A percentile compares a stretch with the other conserved stretches of the same genome.
phyloP scores from a whole-genome alignment of 352 stramenopile species.

The Pythium apleroticum region DNA sequence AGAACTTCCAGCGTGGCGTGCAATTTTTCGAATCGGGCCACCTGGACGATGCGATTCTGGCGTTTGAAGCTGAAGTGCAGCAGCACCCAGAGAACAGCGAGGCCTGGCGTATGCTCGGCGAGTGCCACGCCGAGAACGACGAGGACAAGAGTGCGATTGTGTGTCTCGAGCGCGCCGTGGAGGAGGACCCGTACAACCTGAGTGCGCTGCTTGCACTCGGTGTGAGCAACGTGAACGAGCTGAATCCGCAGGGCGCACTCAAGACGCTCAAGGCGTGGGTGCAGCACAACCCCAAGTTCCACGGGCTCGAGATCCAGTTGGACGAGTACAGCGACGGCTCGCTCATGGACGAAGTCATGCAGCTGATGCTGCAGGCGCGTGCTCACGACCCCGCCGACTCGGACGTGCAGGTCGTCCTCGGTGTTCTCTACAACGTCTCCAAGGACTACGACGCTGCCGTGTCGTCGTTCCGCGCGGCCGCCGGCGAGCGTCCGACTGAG shows the following conservation, averaged over 20 bases:
- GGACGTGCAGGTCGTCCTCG: conserved; percentile 90
- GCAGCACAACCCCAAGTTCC: conserved; percentile 97
- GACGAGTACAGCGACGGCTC: conserved; percentile 90
- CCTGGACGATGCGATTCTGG: conserved; percentile 91
- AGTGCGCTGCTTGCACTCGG: conserved; percentile 92
- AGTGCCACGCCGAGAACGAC: conserved; percentile 96
- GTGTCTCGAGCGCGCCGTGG: conserved; percentile 92
- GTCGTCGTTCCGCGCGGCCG: conserved; percentile 85
- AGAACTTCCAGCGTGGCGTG: conserved; percentile 75
- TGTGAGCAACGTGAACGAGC: conserved; percentile 97
- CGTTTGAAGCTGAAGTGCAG: conserved; percentile 95
- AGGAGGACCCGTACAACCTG: conserved; percentile 94
- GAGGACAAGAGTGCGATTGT: conserved; percentile 95
- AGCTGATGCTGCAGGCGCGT: conserved; percentile 92
- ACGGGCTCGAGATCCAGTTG: conserved; percentile 88
- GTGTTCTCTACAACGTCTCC: conserved; percentile 97
- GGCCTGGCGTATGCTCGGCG: conserved; percentile 93
- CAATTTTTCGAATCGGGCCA: conserved; percentile 90
- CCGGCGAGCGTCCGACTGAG: conserved; percentile 84
- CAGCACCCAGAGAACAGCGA: conserved; percentile 93
- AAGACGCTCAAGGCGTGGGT: conserved; percentile 95
- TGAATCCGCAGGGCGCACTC: conserved; percentile 92
- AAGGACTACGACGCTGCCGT: conserved; percentile 95
- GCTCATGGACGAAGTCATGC: conserved; percentile 93
- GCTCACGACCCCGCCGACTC: conserved; percentile 72